These are phyloP conservation scores for Macrolepiota fuliginosa DNA, from an alignment of 768 basidiomycete species.

Conservation along the genomic window DNA sequence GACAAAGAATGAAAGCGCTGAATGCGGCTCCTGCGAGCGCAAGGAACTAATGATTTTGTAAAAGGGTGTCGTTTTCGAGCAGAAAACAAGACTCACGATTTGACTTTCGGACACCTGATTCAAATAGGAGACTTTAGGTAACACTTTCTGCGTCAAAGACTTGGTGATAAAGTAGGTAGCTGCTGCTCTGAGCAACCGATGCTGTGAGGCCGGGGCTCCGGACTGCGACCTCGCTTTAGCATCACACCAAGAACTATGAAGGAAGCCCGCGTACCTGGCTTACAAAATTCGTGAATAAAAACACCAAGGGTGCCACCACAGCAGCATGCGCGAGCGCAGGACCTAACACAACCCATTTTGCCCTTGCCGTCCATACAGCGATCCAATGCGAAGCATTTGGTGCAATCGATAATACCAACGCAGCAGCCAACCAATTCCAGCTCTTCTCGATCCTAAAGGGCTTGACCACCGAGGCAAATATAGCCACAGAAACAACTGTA, in stretches of 20 bases:
- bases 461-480: constrained; percentile 36
- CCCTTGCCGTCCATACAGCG: constrained; percentile 55
- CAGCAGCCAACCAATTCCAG: constrained; percentile 34
- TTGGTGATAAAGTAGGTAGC: constrained; percentile 25
- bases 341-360: constrained; percentile 50
- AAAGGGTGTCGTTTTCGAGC: constrained; percentile 11
- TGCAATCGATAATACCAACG: constrained; percentile 39
- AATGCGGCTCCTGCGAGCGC: constrained; percentile 25
- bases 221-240: constrained; percentile 8
- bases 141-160: constrained; percentile 27
- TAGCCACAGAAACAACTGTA: constrained; percentile 30
- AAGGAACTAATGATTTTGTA: constrained; percentile 32
- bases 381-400: constrained; percentile 71
- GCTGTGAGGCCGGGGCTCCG: neutral
- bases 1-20: constrained; percentile 6
- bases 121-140: constrained; percentile 25
- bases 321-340: constrained; percentile 55
- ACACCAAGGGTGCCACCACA: constrained; percentile 57
- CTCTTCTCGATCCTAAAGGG: constrained; percentile 34
- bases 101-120: constrained; percentile 33
- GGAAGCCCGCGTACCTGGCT: constrained; percentile 16
- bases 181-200: constrained; percentile 23
- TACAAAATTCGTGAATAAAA: constrained; percentile 46
- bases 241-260: neutral
- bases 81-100: constrained; percentile 28